Evolutionary conservation across 257 asterid genomes (phyloP), one percentile per base, ranked within the genome.

Genomic region (Mentha longifolia): DNA sequence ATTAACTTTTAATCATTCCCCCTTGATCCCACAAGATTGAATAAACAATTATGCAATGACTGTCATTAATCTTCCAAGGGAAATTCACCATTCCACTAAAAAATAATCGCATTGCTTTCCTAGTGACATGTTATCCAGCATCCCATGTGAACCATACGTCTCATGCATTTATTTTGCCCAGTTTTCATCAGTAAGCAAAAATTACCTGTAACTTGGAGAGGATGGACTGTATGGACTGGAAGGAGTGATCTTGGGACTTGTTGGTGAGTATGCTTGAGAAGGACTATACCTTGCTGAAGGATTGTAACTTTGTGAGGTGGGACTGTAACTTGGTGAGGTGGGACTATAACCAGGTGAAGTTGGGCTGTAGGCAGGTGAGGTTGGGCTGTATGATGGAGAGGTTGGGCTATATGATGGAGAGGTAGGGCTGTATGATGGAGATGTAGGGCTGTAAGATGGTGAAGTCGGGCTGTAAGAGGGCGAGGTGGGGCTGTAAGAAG

Each of bases 151-250:
- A 42, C 46, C 55, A 69, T n/a, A 28, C 17, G 69, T 19, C 52
- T 41, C 20, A 14, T 15, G 22, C 67, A 56, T 63, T 16, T 42
- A n/a, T 17, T 1, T 25, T 1, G 28, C 10, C 58, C 20, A 42
- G 10, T n/a, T 31, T 63, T 33, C 8, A 65, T 37, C 22, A 65
- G 6, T 57, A 19, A n/a, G 60, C 19, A 63, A 49, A 73, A 60
- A 47, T 59, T 84, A 95, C 99, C 98, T 95, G 89, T 92, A 95
- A 73, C 90, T 89, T 60, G 99, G 99, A 46, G 99, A 94, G 28
- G 99, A 88, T 11, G 98, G 97, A 78, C 97, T 94, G 84, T 91
- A 91, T 9, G 96, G 99, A 76, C 97, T 91, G 9, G 97, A 82
- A 30, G 97, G 96, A 11, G 96, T 80, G 77, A 94, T 78, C 85